Conservation (phyloP, 2,329 filamentous ascomycete species). For the Cercospora beticola region DNA sequence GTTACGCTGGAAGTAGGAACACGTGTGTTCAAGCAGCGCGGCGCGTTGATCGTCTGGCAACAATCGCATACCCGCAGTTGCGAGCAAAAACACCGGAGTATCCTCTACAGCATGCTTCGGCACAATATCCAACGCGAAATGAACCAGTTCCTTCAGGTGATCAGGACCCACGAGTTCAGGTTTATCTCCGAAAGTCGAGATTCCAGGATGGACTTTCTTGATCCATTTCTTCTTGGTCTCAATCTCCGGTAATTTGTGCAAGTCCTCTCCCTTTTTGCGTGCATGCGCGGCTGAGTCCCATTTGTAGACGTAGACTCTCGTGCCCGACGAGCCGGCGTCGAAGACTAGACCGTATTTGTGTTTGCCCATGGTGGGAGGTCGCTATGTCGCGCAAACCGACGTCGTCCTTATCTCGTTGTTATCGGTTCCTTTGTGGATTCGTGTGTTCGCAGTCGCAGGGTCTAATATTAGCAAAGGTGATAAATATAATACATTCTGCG, state of each 20-base stretch:
- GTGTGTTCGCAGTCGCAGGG: constrained; percentile 3
- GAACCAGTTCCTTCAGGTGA: constrained; percentile 74
- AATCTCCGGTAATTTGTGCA: constrained; percentile 73
- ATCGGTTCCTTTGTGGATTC: neutral
- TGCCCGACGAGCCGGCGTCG: constrained; percentile 96
- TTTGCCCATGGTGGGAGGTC: constrained; percentile 31
- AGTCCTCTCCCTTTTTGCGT: constrained; percentile 60
- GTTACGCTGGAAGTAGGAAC: constrained; percentile 73
- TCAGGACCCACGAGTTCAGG: constrained; percentile 75
- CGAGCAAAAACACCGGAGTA: constrained; percentile 92
- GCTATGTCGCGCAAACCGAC: neutral
- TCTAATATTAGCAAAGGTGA: neutral
- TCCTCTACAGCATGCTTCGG: constrained; percentile 73
- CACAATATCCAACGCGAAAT: constrained; percentile 77
- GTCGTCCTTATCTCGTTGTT: neutral
- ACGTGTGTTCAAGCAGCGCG: constrained; percentile 73
- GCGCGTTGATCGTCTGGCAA: constrained; percentile 71
- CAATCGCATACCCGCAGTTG: constrained; percentile 91
- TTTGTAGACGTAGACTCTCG: constrained; percentile 88
- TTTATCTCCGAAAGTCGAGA: constrained; percentile 82
- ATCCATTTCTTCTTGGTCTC: constrained; percentile 84
- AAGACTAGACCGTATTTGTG: constrained; percentile 83
- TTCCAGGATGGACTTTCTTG: constrained; percentile 88
- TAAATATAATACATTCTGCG: constrained; percentile 8
- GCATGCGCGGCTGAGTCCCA: constrained; percentile 79